These are phyloP conservation scores for Anthostomella pinea DNA, from an alignment of 2,329 filamentous ascomycete species.

Conservation along the genomic window DNA sequence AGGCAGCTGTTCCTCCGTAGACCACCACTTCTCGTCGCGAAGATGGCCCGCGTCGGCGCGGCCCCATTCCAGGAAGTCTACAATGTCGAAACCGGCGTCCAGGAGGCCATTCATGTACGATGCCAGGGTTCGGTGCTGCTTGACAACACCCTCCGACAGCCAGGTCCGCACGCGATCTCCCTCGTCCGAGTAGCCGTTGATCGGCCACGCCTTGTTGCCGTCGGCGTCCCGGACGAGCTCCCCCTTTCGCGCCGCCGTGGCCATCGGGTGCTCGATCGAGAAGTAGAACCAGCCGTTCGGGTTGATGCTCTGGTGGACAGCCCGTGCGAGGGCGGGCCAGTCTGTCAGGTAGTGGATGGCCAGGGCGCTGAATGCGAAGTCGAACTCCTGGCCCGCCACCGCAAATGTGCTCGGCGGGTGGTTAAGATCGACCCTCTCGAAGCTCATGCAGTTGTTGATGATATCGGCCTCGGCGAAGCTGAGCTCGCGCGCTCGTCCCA, in stretches of 20 bases:
- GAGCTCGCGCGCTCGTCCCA: neutral
- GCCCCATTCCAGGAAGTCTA: neutral
- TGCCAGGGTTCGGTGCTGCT: slow-evolving; percentile 1
- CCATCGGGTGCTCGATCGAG: slow-evolving; percentile 3
- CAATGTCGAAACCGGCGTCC: slow-evolving; percentile 1
- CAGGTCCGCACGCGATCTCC: slow-evolving; percentile 1
- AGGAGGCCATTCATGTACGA: slow-evolving; percentile 1
- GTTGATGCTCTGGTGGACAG: neutral
- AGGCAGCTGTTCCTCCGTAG: no score
- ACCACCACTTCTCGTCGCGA: no score
- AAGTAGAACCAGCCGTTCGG: slow-evolving; percentile 1
- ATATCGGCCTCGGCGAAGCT: neutral
- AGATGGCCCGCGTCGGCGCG: neutral
- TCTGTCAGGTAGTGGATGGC: slow-evolving; percentile 3
- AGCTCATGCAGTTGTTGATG: neutral
- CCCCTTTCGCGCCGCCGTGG: neutral
- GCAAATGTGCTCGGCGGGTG: neutral
- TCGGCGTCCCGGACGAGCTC: neutral
- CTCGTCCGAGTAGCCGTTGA: slow-evolving; percentile 1
- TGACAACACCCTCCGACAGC: slow-evolving; percentile 2
- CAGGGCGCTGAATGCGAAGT: slow-evolving; percentile 3
- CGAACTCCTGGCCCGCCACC: neutral
- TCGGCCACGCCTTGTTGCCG: neutral
- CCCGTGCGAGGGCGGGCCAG: neutral
- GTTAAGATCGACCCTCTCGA: neutral